Conservation (phyloP, 768 basidiomycete genomes). For the Suillus placidus region DNA sequence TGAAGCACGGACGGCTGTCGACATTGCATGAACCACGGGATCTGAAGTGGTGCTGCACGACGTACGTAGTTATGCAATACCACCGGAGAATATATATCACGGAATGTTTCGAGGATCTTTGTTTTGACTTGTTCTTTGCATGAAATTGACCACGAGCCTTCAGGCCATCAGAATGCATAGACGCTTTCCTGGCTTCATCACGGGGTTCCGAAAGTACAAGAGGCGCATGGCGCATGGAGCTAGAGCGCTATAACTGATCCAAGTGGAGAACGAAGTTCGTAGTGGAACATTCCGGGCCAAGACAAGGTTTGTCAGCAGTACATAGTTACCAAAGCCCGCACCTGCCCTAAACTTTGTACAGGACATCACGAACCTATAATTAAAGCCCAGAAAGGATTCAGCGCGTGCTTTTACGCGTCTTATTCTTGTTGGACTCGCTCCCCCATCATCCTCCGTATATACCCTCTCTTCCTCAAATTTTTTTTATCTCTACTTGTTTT, state of each 20-base stretch:
- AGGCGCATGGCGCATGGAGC: neutral
- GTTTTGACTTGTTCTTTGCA: neutral
- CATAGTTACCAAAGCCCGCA: slow-evolving; percentile 29
- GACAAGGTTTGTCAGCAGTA: neutral
- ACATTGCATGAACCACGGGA: neutral
- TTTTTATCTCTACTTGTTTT: slow-evolving; percentile 26
- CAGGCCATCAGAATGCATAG: neutral
- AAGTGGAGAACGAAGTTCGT: neutral
- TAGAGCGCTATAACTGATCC: neutral
- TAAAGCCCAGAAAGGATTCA: slow-evolving; percentile 16
- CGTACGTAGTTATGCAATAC: neutral
- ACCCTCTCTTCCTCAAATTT: slow-evolving; percentile 12
- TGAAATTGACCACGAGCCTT: neutral
- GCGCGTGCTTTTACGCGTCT: slow-evolving; percentile 10
- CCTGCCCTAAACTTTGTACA: slow-evolving; percentile 36
- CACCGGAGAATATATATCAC: neutral
- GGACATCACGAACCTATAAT: slow-evolving; percentile 8
- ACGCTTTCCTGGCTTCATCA: neutral
- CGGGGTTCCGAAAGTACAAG: neutral
- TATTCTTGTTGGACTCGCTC: neutral
- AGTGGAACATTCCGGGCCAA: neutral
- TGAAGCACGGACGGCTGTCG: neutral
- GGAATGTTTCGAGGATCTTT: neutral
- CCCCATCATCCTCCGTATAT: slow-evolving; percentile 15
- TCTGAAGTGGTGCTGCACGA: neutral